Evolutionary conservation across 1,139 yeast genomes (phyloP).

Genomic region (Scheffersomyces segobiensis): DNA sequence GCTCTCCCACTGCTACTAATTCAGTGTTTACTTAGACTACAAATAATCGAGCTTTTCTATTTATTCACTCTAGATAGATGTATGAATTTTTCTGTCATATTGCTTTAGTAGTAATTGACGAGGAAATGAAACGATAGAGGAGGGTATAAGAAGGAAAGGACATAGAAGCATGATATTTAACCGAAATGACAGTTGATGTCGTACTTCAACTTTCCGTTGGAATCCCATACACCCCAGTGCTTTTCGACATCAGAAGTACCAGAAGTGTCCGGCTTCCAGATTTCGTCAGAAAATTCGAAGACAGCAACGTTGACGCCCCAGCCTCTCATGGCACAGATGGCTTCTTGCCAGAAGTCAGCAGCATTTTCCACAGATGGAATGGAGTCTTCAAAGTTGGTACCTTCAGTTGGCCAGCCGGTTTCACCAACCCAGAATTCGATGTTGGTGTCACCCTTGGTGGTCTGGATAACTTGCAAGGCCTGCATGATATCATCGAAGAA

Average conservation of each 20-base stretch:
- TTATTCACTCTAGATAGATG: background rate
- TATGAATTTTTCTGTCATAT: background rate
- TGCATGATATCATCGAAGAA: constrained; percentile 96
- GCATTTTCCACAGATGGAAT: constrained; percentile 76
- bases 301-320: constrained; percentile 94
- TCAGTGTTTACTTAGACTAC: background rate
- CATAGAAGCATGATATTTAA: background rate
- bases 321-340: constrained; percentile 87
- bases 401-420: constrained; percentile 97
- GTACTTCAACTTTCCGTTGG: constrained; percentile 57
- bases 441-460: constrained; percentile 81
- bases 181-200: constrained; percentile 55
- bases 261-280: constrained; percentile 91
- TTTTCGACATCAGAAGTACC: constrained; percentile 85
- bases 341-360: constrained; percentile 77
- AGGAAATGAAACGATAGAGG: constrained; percentile 1
- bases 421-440: constrained; percentile 94
- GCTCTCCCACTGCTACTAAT: background rate
- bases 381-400: constrained; percentile 67
- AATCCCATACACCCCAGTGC: constrained; percentile 88
- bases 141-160: constrained; percentile 2
- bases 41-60: background rate
- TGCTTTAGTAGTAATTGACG: background rate
- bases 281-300: constrained; percentile 93
- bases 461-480: constrained; percentile 84